phyloP scores from a whole-genome alignment of 805 yeast species.

The Ogataea pini region DNA sequence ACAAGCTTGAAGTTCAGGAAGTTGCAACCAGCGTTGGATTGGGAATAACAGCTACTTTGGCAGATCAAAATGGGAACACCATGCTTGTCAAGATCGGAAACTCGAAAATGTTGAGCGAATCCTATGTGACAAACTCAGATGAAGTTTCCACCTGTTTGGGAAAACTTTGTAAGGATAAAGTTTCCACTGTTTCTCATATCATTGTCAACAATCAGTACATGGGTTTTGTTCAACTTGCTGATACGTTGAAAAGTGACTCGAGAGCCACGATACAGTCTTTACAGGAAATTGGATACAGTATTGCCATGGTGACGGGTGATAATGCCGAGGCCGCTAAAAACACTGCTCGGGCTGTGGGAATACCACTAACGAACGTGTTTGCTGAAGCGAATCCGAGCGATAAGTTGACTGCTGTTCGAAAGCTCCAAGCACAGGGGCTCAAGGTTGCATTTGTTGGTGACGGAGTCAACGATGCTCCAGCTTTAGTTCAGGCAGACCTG shows the following conservation, averaged over 20 bases:
- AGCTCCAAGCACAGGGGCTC: conserved; percentile 47
- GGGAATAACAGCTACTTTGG: conserved; percentile 44
- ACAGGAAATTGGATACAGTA: conserved; percentile 50
- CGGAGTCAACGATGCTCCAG: conserved; percentile 98
- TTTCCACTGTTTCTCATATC: conserved; percentile 38
- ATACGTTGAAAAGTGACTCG: conserved; percentile 68
- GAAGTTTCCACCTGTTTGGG: conserved; percentile 19
- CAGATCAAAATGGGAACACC: not conserved
- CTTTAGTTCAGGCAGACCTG: conserved; percentile 80
- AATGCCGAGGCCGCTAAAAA: conserved; percentile 57
- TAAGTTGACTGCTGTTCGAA: conserved; percentile 66
- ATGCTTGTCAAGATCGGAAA: conserved; percentile 56
- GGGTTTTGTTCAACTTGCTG: conserved; percentile 71
- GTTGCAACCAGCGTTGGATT: conserved; percentile 44
- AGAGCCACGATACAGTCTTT: conserved; percentile 58
- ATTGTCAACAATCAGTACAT: conserved; percentile 55
- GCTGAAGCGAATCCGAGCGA: conserved; percentile 77
- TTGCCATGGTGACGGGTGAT: conserved; percentile 94
- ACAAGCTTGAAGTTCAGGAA: conserved; percentile 31
- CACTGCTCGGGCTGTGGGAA: conserved; percentile 68
- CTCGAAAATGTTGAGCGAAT: conserved; percentile 38
- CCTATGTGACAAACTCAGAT: conserved; percentile 21
- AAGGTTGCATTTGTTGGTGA: conserved; percentile 91
- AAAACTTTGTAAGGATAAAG: conserved; percentile 14
- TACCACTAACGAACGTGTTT: conserved; percentile 62